These are phyloP conservation scores for Phaeosphaeria sp. DNA, from an alignment of 2,329 filamentous ascomycete species.

Conservation along the genomic window DNA sequence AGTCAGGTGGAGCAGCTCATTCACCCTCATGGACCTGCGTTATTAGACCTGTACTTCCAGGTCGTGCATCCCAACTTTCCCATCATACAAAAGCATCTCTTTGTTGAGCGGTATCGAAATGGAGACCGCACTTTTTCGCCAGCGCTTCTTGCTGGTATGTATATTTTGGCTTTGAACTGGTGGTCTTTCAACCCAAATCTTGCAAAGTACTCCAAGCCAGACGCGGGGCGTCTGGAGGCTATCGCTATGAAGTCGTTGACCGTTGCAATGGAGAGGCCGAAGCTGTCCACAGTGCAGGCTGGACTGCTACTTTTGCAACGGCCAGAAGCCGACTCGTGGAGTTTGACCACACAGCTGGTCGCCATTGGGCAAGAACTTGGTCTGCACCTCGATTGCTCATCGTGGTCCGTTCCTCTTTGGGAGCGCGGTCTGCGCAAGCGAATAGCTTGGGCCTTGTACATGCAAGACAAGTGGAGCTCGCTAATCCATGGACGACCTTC, in stretches of 20 bases:
- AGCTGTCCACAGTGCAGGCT: slow-evolving; percentile 80
- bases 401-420: slow-evolving; percentile 88
- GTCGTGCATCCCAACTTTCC: slow-evolving; percentile 83
- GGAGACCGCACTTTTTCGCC: slow-evolving; percentile 78
- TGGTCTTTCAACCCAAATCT: slow-evolving; percentile 78
- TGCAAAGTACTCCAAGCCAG: slow-evolving; percentile 69
- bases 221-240: slow-evolving; percentile 75
- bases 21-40: slow-evolving; percentile 74
- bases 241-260: slow-evolving; percentile 76
- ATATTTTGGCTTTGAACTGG: slow-evolving; percentile 87
- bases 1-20: slow-evolving; percentile 79
- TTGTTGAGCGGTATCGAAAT: slow-evolving; percentile 77
- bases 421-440: slow-evolving; percentile 85
- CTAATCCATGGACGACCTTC: slow-evolving; percentile 85
- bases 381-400: slow-evolving; percentile 83
- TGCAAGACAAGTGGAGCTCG: slow-evolving; percentile 94
- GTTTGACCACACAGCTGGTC: slow-evolving; percentile 84
- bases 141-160: slow-evolving; percentile 78
- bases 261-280: slow-evolving; percentile 81
- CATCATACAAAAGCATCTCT: slow-evolving; percentile 81
- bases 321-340: slow-evolving; percentile 80
- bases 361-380: slow-evolving; percentile 88
- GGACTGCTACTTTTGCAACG: slow-evolving; percentile 77
- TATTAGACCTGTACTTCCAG: slow-evolving; percentile 83
- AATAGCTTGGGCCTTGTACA: slow-evolving; percentile 88